Percentiles rank a stretch among this genome's conserved stretches.
These are phyloP conservation scores for Sclerotinia subarctica DNA, from an alignment of 2,329 filamentous ascomycete species.

Conservation along the genomic window DNA sequence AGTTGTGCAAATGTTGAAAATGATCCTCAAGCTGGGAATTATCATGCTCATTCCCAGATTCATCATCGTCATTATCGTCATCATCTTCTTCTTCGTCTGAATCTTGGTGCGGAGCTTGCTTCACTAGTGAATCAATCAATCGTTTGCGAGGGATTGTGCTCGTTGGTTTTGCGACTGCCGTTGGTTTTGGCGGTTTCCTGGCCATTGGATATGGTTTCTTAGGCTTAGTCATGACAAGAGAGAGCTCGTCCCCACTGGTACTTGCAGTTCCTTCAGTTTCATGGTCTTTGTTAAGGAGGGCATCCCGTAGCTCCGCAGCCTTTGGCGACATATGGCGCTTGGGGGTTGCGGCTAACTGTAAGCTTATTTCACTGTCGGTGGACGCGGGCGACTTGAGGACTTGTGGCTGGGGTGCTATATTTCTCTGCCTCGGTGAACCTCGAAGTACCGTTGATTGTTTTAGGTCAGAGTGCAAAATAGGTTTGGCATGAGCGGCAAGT, in stretches of 20 bases:
- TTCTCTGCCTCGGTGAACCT: background rate
- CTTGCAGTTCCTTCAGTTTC: constrained; percentile 2
- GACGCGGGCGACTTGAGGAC: background rate
- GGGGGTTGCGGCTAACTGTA: too few species aligned
- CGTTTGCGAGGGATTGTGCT: constrained; percentile 30
- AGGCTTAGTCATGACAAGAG: background rate
- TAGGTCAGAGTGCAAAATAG: background rate
- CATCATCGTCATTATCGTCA: constrained; percentile 4
- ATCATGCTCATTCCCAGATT: constrained; percentile 17
- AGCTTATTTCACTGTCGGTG: background rate
- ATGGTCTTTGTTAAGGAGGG: background rate
- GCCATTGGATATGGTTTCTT: constrained; percentile 3
- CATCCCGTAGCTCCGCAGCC: constrained; percentile 32
- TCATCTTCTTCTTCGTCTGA: constrained; percentile 14
- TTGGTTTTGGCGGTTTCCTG: constrained; percentile 22
- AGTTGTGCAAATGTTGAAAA: constrained; percentile 2
- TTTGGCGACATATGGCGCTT: constrained; percentile 28
- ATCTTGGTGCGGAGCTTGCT: constrained; percentile 29
- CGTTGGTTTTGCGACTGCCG: constrained; percentile 25
- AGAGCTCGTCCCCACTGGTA: constrained; percentile 13
- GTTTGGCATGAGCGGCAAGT: background rate
- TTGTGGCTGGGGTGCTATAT: background rate
- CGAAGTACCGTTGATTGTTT: background rate
- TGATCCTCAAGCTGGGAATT: constrained; percentile 19
- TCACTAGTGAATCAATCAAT: constrained; percentile 39